phyloP scores from a whole-genome alignment of 163 green algal genomes.

The Chloromonas sp. region DNA sequence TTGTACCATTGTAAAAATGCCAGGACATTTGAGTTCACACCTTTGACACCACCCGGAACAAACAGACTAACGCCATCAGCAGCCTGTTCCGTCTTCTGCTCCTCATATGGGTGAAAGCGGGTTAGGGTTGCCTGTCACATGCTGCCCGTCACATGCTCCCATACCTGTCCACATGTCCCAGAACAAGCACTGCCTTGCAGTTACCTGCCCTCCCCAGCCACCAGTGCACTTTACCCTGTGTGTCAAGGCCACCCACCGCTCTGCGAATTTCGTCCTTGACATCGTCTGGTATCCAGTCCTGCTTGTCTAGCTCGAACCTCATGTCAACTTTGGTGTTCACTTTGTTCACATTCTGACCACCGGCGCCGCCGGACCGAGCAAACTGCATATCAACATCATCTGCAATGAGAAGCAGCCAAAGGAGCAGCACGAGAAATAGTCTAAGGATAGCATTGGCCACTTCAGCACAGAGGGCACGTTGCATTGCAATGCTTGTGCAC shows the following conservation, averaged over 20 bases:
- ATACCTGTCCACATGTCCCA: no score
- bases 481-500: no score
- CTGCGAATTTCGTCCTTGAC: conserved; percentile 59
- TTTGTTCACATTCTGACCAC: conserved; percentile 94
- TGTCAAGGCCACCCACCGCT: conserved; percentile 32
- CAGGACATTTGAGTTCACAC: neutral
- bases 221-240: no score
- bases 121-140: no score
- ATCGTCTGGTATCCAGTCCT: conserved; percentile 76
- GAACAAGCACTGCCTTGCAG: no score
- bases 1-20: neutral
- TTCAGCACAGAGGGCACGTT: no score
- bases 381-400: conserved; percentile 86
- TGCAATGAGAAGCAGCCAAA: conserved; percentile 22
- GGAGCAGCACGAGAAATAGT: no score
- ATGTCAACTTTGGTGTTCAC: conserved; percentile 97
- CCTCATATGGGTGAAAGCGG: neutral
- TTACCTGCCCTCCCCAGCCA: no score
- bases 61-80: neutral
- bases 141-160: no score
- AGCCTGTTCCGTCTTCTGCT: neutral
- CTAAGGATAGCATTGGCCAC: no score
- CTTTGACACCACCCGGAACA: neutral
- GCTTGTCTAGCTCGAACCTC: conserved; percentile 68
- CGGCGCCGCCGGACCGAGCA: conserved; percentile 77